Percentiles rank a stretch among this genome's conserved stretches.
Evolutionary conservation across 306 rosid genomes (phyloP).

Genomic region (Betula pendula): DNA sequence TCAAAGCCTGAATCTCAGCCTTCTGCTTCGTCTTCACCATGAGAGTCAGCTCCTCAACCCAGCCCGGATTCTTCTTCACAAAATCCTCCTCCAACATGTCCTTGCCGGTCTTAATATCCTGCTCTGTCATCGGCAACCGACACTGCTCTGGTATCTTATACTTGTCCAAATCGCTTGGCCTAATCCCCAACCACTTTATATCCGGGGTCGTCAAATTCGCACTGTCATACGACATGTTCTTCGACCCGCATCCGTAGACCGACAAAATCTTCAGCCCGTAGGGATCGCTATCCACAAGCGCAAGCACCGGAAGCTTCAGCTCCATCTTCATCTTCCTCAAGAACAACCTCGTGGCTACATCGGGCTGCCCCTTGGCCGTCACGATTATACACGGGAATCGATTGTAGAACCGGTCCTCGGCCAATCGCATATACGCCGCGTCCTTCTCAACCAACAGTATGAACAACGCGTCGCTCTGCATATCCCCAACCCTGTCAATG

Average conservation of each 20-base stretch:
- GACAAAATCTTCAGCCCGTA: constrained; percentile 86
- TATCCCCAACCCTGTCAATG: constrained; percentile 84
- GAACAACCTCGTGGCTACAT: constrained; percentile 85
- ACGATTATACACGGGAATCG: constrained; percentile 80
- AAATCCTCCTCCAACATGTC: constrained; percentile 93
- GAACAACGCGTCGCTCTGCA: constrained; percentile 89
- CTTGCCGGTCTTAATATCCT: constrained; percentile 96
- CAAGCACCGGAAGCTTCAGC: constrained; percentile 82
- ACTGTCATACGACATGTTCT: constrained; percentile 96
- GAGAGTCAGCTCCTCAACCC: constrained; percentile 88
- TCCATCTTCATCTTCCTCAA: constrained; percentile 90
- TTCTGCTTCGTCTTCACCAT: constrained; percentile 97
- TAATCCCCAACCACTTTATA: constrained; percentile 87
- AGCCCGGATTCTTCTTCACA: constrained; percentile 91
- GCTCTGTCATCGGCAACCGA: constrained; percentile 87
- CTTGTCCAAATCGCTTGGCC: constrained; percentile 93
- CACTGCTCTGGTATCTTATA: constrained; percentile 93
- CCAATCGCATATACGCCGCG: constrained; percentile 86
- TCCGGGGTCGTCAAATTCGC: constrained; percentile 90
- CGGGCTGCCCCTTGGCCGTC: constrained; percentile 84
- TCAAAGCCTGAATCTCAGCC: constrained; percentile 96
- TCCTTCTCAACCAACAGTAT: constrained; percentile 90
- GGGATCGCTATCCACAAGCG: constrained; percentile 92
- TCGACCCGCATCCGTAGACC: constrained; percentile 87
- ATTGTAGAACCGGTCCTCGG: constrained; percentile 92